Evolutionary conservation across 2,329 filamentous ascomycete species (phyloP), one percentile per base, ranked within the genome.

Genomic region (Pseudocercospora eumusae): DNA sequence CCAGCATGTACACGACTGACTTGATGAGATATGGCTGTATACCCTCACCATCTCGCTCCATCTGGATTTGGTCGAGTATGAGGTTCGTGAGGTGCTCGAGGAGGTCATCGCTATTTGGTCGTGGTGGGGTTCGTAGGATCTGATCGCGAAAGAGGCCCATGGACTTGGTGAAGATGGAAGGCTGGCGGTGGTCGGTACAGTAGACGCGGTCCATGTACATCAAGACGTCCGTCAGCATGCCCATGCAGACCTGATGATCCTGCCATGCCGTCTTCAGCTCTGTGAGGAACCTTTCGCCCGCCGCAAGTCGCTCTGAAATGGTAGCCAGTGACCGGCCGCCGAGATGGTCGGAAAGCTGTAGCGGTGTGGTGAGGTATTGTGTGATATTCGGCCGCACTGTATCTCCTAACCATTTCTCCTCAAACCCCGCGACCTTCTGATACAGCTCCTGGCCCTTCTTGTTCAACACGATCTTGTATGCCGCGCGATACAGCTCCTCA

Each of bases 171-270:
- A 93, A 97, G 59, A 97, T 95, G 0, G 90, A 89, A 0, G 91
- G 88, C 64, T 84, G 84, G 5, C 86, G 83, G 63, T 87, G 85
- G 65, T 96, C 92, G 36, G 87, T 82, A 55, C 87, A 89, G 71
- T 90, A 92, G 27, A 93, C 88, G 55, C 92, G 89, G 74, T 99
- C 93, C 82, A 99, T 91, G 73, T 96, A 58, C 92, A 98, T 97
- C 56, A 98, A 82, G 31, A 98, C 92, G 75, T 98, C 95, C 3
- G 93, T 92, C 56, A 92, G 88, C 93, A 98, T 98, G 73, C 92
- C 92, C 91, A 96, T 96, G 49, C 90, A 93, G 60, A 90, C 85
- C 73, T 93, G 91, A 73, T 99, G 93, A 65, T 96, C 90, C 64
- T 92, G 86, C 92, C 93, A 99, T 2, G 88, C 86, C 61, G 87